phyloP scores from a whole-genome alignment of 768 basidiomycete genomes.

The Auricularia heimuer region DNA sequence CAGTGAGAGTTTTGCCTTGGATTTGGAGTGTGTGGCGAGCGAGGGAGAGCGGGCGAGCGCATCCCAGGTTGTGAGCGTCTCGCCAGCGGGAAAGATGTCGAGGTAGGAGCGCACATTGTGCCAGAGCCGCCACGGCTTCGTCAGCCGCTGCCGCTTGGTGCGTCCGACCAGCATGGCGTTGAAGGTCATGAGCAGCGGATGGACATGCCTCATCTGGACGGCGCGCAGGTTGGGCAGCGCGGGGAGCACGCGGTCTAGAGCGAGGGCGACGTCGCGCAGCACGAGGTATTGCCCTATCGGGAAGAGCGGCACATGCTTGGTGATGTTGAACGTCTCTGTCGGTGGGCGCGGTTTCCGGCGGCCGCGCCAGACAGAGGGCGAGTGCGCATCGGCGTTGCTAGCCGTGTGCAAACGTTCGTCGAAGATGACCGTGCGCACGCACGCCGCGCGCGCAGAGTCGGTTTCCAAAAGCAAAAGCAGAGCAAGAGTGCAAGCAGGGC shows the following conservation, averaged over 20 bases:
- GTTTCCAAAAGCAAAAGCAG: too few species aligned
- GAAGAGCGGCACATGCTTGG: neutral
- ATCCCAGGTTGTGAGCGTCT: neutral
- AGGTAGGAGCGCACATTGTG: neutral
- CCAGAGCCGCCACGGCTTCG: neutral
- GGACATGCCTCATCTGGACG: neutral
- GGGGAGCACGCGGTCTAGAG: neutral
- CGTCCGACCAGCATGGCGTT: neutral
- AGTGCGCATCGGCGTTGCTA: too few species aligned
- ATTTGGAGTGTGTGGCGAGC: too few species aligned
- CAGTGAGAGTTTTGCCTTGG: too few species aligned
- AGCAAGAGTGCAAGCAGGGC: too few species aligned
- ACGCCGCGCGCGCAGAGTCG: too few species aligned
- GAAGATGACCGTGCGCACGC: too few species aligned
- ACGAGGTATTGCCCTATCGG: neutral
- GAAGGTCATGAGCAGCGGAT: neutral
- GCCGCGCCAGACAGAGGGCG: too few species aligned
- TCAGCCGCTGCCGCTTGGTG: too few species aligned
- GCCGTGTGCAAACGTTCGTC: too few species aligned
- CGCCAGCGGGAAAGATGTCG: neutral
- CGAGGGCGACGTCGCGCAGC: neutral
- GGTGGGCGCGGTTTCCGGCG: too few species aligned
- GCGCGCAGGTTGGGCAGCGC: neutral
- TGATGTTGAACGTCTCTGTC: neutral
- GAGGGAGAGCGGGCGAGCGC: neutral